Evolutionary conservation across 2,329 filamentous ascomycete genomes (phyloP).

Genomic region (Talaromyces sp.): DNA sequence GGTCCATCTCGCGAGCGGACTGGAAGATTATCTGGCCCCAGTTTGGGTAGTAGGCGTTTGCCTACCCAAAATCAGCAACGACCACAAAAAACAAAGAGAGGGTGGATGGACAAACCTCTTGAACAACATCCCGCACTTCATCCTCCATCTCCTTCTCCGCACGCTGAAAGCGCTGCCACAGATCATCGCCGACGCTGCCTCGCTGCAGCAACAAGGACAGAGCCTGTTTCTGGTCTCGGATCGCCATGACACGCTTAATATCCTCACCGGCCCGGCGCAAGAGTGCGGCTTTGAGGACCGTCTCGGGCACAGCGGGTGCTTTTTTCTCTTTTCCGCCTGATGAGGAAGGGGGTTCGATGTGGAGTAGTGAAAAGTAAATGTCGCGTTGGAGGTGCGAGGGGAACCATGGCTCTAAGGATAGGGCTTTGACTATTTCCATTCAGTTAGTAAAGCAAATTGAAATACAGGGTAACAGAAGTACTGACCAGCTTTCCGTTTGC

Average conservation of each 20-base stretch:
- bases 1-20: slow-evolving; percentile 90
- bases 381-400: slow-evolving; percentile 84
- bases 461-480: slow-evolving; percentile 15
- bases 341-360: slow-evolving; percentile 58
- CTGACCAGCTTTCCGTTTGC: slow-evolving; percentile 81
- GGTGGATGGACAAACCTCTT: slow-evolving; percentile 59
- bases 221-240: slow-evolving; percentile 83
- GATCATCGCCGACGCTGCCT: slow-evolving; percentile 90
- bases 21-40: slow-evolving; percentile 98
- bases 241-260: slow-evolving; percentile 83
- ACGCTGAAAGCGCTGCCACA: slow-evolving; percentile 86
- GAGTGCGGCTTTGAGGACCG: slow-evolving; percentile 80
- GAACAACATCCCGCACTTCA: slow-evolving; percentile 88
- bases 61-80: slow-evolving; percentile 48
- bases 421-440: slow-evolving; percentile 60
- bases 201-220: slow-evolving; percentile 77
- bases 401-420: slow-evolving; percentile 92
- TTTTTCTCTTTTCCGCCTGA: slow-evolving; percentile 58
- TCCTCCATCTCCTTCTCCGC: slow-evolving; percentile 98
- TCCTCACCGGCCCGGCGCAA: slow-evolving; percentile 87
- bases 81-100: not conserved
- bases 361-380: slow-evolving; percentile 87
- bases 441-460: slow-evolving; percentile 12
- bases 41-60: slow-evolving; percentile 79
- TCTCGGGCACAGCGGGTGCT: slow-evolving; percentile 68